These are phyloP conservation scores for Hypericum perforatum DNA, from an alignment of 345 rosid genomes.

Conservation along the genomic window DNA sequence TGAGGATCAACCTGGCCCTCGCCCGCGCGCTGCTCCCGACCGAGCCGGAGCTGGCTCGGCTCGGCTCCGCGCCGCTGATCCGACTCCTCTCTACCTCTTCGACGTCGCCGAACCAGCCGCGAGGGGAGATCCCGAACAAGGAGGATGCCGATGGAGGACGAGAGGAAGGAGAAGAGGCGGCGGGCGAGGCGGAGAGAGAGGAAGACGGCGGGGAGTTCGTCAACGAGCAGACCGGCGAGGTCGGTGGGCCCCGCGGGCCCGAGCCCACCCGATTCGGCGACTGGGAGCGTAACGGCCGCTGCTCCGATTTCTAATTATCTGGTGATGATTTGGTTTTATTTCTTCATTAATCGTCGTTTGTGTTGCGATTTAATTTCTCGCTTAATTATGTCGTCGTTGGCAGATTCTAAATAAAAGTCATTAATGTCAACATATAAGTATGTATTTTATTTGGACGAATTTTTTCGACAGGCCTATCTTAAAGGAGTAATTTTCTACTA, in stretches of 20 bases:
- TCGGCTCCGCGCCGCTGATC: not conserved
- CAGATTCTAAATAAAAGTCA: too few species aligned
- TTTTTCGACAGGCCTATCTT: too few species aligned
- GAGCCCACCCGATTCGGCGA: conserved; percentile 96
- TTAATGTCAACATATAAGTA: too few species aligned
- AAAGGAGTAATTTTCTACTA: too few species aligned
- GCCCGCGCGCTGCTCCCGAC: too few species aligned
- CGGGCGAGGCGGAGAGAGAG: conserved; percentile 7
- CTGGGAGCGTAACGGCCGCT: conserved; percentile 90
- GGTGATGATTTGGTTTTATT: not conserved
- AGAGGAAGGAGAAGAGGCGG: conserved; percentile 4
- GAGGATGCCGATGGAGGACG: not conserved
- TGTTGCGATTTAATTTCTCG: not conserved
- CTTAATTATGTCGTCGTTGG: too few species aligned
- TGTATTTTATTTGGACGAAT: too few species aligned
- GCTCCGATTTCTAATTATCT: conserved; percentile 59
- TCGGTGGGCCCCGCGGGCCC: conserved; percentile 79
- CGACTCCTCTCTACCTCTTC: not conserved
- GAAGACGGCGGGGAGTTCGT: conserved; percentile 28
- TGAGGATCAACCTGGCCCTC: too few species aligned
- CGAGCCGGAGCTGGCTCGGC: not conserved
- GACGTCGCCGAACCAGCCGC: not conserved
- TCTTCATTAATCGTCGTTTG: not conserved
- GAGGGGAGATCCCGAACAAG: not conserved
- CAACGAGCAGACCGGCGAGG: conserved; percentile 69